Conservation (phyloP, 805 yeast species). For the Pichia gijzeniarum region DNA sequence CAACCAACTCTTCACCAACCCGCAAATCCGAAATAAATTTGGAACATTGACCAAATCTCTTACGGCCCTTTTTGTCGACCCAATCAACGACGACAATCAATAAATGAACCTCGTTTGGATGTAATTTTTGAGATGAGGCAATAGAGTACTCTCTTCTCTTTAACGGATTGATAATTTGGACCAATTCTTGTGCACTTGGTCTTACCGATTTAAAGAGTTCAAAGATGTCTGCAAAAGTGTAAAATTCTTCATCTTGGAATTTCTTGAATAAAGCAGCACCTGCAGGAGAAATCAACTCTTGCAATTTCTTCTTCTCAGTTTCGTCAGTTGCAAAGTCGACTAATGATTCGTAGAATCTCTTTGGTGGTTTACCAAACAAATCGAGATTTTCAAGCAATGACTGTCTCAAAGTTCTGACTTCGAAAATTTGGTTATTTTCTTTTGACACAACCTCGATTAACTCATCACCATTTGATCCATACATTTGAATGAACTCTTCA, state of each 20-base stretch:
- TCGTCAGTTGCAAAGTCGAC: slow-evolving; percentile 67
- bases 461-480: slow-evolving; percentile 65
- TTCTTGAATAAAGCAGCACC: slow-evolving; percentile 83
- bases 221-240: slow-evolving; percentile 74
- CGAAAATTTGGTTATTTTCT: slow-evolving; percentile 51
- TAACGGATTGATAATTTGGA: slow-evolving; percentile 70
- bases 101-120: slow-evolving; percentile 85
- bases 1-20: slow-evolving; percentile 82
- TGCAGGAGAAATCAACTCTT: slow-evolving; percentile 60
- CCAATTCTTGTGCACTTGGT: slow-evolving; percentile 66
- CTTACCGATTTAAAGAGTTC: slow-evolving; percentile 74
- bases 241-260: slow-evolving; percentile 78
- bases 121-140: slow-evolving; percentile 91
- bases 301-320: slow-evolving; percentile 54
- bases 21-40: slow-evolving; percentile 75
- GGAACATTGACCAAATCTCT: slow-evolving; percentile 91
- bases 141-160: slow-evolving; percentile 97
- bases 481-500: slow-evolving; percentile 58
- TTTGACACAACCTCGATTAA: slow-evolving; percentile 66
- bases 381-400: slow-evolving; percentile 76
- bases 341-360: slow-evolving; percentile 83
- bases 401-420: slow-evolving; percentile 78
- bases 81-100: slow-evolving; percentile 95
- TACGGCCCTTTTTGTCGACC: slow-evolving; percentile 80
- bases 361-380: slow-evolving; percentile 91